Evolutionary conservation across 2,329 filamentous ascomycete species (phyloP).

Genomic region (Ilyonectria sp.): DNA sequence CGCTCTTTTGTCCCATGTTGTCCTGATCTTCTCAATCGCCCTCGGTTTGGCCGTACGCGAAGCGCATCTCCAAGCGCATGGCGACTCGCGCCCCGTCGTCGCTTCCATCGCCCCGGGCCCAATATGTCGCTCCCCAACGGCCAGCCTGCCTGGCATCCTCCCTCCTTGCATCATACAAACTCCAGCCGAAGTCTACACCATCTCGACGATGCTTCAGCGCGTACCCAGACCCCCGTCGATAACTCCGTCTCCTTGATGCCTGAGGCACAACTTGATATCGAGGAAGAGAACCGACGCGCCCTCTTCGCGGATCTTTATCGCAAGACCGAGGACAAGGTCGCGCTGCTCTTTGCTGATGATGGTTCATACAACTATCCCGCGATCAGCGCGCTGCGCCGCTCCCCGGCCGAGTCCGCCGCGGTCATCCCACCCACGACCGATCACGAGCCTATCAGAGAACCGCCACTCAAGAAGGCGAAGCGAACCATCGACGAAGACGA

Average conservation of each 20-base stretch:
- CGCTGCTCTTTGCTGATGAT: conserved; percentile 78
- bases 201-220: conserved; percentile 72
- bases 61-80: conserved; percentile 68
- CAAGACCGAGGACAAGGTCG: conserved; percentile 82
- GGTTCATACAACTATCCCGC: conserved; percentile 66
- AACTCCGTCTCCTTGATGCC: conserved; percentile 67
- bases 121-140: conserved; percentile 79
- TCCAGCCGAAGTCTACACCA: conserved; percentile 68
- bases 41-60: conserved; percentile 66
- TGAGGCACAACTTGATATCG: conserved; percentile 72
- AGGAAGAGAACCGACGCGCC: conserved; percentile 80
- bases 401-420: conserved; percentile 56
- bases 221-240: conserved; percentile 67
- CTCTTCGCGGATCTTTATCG: conserved; percentile 85
- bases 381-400: conserved; percentile 68
- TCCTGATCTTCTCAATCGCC: conserved; percentile 63
- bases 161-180: conserved; percentile 65
- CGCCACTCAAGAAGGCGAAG: conserved; percentile 81
- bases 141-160: conserved; percentile 76
- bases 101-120: conserved; percentile 65
- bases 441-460: conserved; percentile 71
- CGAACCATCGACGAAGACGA: conserved; percentile 87
- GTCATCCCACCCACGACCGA: conserved; percentile 70
- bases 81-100: conserved; percentile 65
- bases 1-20: conserved; percentile 65